phyloP scores from a whole-genome alignment of 345 rosid species.

The Eucalyptus rudis region DNA sequence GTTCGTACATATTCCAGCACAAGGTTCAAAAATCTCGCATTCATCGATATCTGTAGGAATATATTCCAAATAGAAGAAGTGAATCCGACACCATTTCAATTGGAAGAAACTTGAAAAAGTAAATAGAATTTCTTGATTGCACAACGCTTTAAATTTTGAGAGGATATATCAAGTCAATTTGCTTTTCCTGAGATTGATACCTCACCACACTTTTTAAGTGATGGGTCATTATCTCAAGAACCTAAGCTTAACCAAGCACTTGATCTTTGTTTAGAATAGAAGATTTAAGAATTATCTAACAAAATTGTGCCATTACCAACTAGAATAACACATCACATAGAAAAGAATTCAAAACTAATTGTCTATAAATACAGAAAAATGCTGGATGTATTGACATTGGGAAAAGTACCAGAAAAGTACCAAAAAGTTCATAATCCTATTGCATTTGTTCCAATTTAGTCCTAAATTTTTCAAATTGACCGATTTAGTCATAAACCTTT shows the following conservation, averaged over 20 bases:
- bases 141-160: neutral
- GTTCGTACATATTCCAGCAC: neutral
- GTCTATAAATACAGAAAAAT: too few species aligned
- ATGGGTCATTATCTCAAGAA: rapidly evolving
- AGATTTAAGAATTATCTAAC: neutral
- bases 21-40: neutral
- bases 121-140: neutral
- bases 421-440: too few species aligned
- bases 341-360: too few species aligned
- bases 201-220: neutral
- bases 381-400: too few species aligned
- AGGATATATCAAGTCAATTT: neutral
- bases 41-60: conserved; percentile 2
- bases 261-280: neutral
- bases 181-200: neutral
- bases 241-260: neutral
- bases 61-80: neutral
- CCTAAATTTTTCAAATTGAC: too few species aligned
- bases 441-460: too few species aligned
- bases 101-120: too few species aligned
- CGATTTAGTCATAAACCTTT: too few species aligned
- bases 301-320: neutral
- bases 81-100: neutral
- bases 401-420: too few species aligned
- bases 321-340: too few species aligned